These are phyloP conservation scores for Leccinum proximum DNA, from an alignment of 1,284 basidiomycete species.

Conservation along the genomic window DNA sequence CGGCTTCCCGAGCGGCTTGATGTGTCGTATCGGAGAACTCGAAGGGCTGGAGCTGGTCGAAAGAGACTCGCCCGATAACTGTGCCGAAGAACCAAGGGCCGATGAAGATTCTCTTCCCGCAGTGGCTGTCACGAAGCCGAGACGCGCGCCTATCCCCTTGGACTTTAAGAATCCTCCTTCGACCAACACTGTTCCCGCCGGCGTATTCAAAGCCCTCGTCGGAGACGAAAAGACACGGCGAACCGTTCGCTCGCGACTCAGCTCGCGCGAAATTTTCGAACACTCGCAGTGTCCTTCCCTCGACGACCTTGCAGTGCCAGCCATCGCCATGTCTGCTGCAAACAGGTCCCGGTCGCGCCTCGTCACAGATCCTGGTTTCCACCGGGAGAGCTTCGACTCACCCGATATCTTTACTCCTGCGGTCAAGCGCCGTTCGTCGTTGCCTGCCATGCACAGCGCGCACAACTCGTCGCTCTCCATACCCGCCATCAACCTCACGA, in stretches of 20 bases:
- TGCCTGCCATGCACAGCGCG: slow-evolving; percentile 51
- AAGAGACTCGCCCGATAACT: slow-evolving; percentile 12
- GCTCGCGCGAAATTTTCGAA: slow-evolving; percentile 62
- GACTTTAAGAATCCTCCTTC: slow-evolving; percentile 76
- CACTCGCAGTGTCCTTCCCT: slow-evolving; percentile 65
- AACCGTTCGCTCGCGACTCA: slow-evolving; percentile 67
- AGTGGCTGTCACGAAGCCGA: slow-evolving; percentile 42
- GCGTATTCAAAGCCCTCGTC: slow-evolving; percentile 76
- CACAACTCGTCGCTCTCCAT: slow-evolving; percentile 39
- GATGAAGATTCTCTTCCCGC: slow-evolving; percentile 32
- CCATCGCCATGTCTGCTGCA: slow-evolving; percentile 50
- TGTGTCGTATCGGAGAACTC: slow-evolving; percentile 19
- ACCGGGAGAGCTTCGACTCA: slow-evolving; percentile 21
- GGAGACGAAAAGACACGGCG: slow-evolving; percentile 64
- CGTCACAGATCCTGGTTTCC: slow-evolving; percentile 50
- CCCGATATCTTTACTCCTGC: slow-evolving; percentile 52
- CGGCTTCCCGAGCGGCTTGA: slow-evolving; percentile 40
- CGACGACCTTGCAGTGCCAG: slow-evolving; percentile 66
- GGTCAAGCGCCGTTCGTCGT: slow-evolving; percentile 52
- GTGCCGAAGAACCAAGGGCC: slow-evolving; percentile 24
- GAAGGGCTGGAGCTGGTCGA: slow-evolving; percentile 18
- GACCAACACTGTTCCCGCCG: slow-evolving; percentile 76
- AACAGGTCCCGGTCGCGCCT: slow-evolving; percentile 50
- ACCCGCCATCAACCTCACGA: slow-evolving; percentile 50
- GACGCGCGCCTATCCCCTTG: slow-evolving; percentile 74